Evolutionary conservation across 805 yeast genomes (phyloP).

Genomic region (Hermanozyma aechmeae): DNA sequence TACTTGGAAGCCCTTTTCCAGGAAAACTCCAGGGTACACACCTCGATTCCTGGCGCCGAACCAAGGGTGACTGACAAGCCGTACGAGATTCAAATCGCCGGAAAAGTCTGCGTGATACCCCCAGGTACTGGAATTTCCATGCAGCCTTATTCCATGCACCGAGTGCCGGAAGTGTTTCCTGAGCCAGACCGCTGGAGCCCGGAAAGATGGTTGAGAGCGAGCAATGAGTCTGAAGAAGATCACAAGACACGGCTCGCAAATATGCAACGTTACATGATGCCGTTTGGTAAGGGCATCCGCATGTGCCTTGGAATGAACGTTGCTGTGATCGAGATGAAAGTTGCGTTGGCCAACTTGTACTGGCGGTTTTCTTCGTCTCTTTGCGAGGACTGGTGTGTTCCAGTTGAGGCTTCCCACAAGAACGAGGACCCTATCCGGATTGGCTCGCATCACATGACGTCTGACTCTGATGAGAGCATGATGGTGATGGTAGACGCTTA

Average conservation of each 20-base stretch:
- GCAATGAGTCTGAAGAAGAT: slow-evolving; percentile 20
- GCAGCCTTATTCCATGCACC: slow-evolving; percentile 60
- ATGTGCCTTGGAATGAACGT: slow-evolving; percentile 70
- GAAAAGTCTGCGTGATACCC: neutral
- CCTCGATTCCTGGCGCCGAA: slow-evolving; percentile 70
- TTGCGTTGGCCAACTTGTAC: slow-evolving; percentile 44
- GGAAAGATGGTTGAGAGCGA: slow-evolving; percentile 48
- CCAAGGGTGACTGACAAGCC: slow-evolving; percentile 40
- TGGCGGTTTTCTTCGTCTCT: slow-evolving; percentile 35
- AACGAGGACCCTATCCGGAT: slow-evolving; percentile 4
- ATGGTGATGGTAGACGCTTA: slow-evolving; percentile 53
- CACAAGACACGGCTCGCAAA: slow-evolving; percentile 25
- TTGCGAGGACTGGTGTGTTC: slow-evolving; percentile 38
- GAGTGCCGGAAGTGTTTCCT: slow-evolving; percentile 40
- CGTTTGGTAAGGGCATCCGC: slow-evolving; percentile 65
- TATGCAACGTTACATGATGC: slow-evolving; percentile 50
- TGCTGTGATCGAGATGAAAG: slow-evolving; percentile 58
- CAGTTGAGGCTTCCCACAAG: slow-evolving; percentile 7
- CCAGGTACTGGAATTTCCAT: slow-evolving; percentile 40
- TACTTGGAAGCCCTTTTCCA: slow-evolving; percentile 51
- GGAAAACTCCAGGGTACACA: slow-evolving; percentile 54
- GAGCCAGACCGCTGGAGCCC: slow-evolving; percentile 46
- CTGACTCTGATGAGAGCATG: slow-evolving; percentile 30
- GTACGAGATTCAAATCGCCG: slow-evolving; percentile 17
- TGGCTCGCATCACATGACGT: slow-evolving; percentile 3